Percentiles rank a stretch among this genome's conserved stretches.
Evolutionary conservation across 1,139 yeast species (phyloP).

Genomic region (Debaryomycetaceae sp.): DNA sequence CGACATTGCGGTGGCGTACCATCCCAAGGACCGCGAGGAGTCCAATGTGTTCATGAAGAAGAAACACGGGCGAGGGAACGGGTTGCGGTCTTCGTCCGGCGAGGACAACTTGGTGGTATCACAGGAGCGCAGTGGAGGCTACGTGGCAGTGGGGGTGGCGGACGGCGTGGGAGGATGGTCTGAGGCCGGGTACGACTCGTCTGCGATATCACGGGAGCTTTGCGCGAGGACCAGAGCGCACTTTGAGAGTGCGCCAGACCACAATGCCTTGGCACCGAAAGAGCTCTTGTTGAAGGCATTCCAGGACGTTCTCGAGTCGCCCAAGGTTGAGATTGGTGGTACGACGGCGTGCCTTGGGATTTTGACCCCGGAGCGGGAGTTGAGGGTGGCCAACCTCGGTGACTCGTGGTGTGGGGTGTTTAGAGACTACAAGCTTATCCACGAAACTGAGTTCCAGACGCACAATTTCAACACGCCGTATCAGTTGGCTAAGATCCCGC

Average conservation of each 20-base stretch:
- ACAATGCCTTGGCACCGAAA: constrained; percentile 34
- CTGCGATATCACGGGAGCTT: constrained; percentile 71
- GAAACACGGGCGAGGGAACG: constrained; percentile 31
- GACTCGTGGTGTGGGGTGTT: constrained; percentile 95
- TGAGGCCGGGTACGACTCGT: constrained; percentile 85
- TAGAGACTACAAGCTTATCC: constrained; percentile 57
- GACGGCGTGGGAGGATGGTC: constrained; percentile 99
- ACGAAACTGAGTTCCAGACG: constrained; percentile 74
- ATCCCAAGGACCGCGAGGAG: constrained; percentile 63
- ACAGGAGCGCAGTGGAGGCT: constrained; percentile 37
- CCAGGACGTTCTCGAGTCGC: constrained; percentile 46
- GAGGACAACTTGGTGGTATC: constrained; percentile 80
- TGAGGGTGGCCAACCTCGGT: constrained; percentile 79
- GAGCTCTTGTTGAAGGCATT: constrained; percentile 56
- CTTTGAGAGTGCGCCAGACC: constrained; percentile 19
- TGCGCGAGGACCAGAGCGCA: constrained; percentile 39
- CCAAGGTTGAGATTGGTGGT: constrained; percentile 84
- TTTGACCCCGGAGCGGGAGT: constrained; percentile 46
- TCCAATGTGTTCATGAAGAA: constrained; percentile 39
- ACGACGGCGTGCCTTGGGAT: constrained; percentile 90
- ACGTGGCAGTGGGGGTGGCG: constrained; percentile 79
- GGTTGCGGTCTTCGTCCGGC: constrained; percentile 63
- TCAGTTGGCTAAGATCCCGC: constrained; percentile 84
- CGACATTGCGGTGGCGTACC: constrained; percentile 65
- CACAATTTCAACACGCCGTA: constrained; percentile 90